Base-by-base conservation (phyloP, 2,329 filamentous ascomycete genomes). In the Fusarium xylarioides region DNA sequence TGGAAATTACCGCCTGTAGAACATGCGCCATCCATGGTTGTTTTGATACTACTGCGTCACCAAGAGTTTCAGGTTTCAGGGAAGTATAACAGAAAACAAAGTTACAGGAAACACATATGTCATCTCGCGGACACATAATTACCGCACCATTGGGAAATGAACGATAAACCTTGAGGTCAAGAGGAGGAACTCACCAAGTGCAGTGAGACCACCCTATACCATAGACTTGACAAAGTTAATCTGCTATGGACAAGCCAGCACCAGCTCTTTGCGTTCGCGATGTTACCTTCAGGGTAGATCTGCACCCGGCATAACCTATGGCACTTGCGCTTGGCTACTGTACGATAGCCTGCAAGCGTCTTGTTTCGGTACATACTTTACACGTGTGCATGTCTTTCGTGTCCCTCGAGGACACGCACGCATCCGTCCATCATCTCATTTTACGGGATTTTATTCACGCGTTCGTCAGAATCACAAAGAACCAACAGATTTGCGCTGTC, bases 261-360 rank as follows among this genome's bases (percentile, higher is more conserved):
- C 43, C 43, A 69, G 64, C 43, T 52, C 65, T 46, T 63, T 69
- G 66, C 57, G 50, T 67, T 66, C 58, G 21, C 59, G 63, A 71
- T 74, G 50, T 37, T 34, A 68, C 71, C 57, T 73, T 63, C 70
- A 73, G 70, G 71, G 71, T 71, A 73, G 58, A 35, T 67, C 57
- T 53, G 38, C 50, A 52, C 54, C 28, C 37, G 61, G 47, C 47
- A 70, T 73, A 66, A 49, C 54, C 44, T 54, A 37, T 56, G 44
- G 30, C 37, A 60, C 44, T 47, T 64, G 42, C 23, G 32, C 42
- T 35, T 37, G 55, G 42, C 55, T 57, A 58, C 19, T 50, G 55
- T 50, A 58, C 43, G 43, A 32, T 58, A 35, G 66, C 14, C 38
- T 55, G 65, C 47, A 61, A 54, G 44, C 54, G 37, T 35, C 35